Percentiles rank a stretch among this genome's conserved stretches.
These are phyloP conservation scores for Paramecium sonneborni DNA, from an alignment of 73 alveolate species.

Conservation along the genomic window DNA sequence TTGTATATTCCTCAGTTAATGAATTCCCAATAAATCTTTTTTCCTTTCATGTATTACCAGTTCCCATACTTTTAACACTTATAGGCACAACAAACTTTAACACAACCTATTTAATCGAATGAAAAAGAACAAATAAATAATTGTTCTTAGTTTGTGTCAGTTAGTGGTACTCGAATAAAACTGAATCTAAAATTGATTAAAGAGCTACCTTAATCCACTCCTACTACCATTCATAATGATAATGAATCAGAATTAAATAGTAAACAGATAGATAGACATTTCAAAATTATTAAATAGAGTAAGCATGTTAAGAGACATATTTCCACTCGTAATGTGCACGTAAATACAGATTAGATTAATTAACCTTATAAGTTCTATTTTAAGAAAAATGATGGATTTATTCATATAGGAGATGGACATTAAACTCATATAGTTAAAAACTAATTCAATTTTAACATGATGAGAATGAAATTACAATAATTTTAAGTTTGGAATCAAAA, in stretches of 20 bases:
- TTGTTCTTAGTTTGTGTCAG: background rate
- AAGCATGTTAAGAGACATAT: background rate
- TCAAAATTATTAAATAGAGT: background rate
- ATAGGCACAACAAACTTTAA: background rate
- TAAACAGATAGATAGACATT: background rate
- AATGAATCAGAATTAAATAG: background rate
- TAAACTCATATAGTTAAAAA: background rate
- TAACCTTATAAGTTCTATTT: background rate
- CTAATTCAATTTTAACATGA: background rate
- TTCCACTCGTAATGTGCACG: background rate
- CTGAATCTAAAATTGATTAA: too few species aligned
- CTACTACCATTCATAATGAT: background rate
- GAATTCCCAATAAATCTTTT: background rate
- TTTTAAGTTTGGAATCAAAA: background rate
- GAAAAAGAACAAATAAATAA: background rate
- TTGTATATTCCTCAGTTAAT: background rate
- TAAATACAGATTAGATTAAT: background rate
- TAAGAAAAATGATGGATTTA: background rate
- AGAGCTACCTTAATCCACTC: background rate
- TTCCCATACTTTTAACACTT: background rate
- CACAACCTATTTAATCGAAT: background rate
- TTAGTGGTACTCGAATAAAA: too few species aligned
- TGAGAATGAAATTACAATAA: constrained; percentile 4
- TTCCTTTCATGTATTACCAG: background rate
- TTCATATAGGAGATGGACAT: background rate